Base-by-base conservation (phyloP, 2,329 filamentous ascomycete genomes). In the Fusarium sp. region DNA sequence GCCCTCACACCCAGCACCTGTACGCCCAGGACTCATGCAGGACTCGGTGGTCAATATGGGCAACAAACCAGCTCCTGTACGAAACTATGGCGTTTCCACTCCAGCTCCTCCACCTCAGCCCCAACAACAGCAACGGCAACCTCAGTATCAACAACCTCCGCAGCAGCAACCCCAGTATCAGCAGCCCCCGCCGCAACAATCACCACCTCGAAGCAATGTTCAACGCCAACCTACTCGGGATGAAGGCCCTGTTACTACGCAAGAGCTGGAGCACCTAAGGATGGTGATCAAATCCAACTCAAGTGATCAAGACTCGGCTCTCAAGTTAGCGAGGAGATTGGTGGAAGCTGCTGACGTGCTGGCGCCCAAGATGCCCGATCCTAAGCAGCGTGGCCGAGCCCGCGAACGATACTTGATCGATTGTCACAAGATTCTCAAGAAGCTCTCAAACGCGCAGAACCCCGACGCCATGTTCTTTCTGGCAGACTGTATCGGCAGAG, bases 391-490 rank as follows among this genome's bases (percentile, higher is more conserved):
- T 27, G 88, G 90, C 10, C 94, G 97, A 77, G 88, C 92, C 2
- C 92, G 95, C 34, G 96, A 98, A 77, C 92, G 92, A 67, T 98
- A 96, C 81, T 86, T 96, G 18, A 85, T 92, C 75, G 97, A 98
- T 80, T 95, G 95, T 1, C 91, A 97, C 81, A 98, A 98, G 83
- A 91, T 95, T 27, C 86, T 98, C 50, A 98, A 98, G 86, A 98
- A 97, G 82, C 88, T 98, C 11, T 91, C 92, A 9, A 89, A 89
- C 60, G 87, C 87, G 14, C 92, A 93, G 70, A 94, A 96, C 78
- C 84, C 91, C 0, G 95, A 97, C 10, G 95, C 96, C 34, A 97
- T 98, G 91, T 99, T 99, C 84, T 95, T 94, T 77, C 85, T 98
- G 62, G 97, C 96, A 23, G 97, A 98, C 81, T 95, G 93, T 80